Conservation (phyloP, 2,329 filamentous ascomycete genomes). For the Talaromyces sp. region DNA sequence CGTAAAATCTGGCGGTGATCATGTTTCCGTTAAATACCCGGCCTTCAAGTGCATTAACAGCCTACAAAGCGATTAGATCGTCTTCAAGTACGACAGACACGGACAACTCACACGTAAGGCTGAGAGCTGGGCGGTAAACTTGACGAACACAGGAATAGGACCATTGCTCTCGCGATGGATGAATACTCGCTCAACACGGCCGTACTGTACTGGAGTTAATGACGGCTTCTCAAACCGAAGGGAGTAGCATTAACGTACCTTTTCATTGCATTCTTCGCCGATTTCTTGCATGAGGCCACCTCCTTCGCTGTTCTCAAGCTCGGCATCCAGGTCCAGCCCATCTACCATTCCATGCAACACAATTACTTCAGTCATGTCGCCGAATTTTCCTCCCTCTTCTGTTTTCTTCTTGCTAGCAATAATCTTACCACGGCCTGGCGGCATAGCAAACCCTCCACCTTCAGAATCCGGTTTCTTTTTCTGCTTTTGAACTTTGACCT, state of each 20-base stretch:
- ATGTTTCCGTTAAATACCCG: slow-evolving; percentile 82
- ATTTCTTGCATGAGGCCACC: slow-evolving; percentile 81
- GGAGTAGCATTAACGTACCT: slow-evolving; percentile 44
- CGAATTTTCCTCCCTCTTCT: slow-evolving; percentile 55
- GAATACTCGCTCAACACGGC: slow-evolving; percentile 73
- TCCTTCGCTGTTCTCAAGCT: slow-evolving; percentile 61
- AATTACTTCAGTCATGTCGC: slow-evolving; percentile 75
- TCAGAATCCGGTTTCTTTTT: slow-evolving; percentile 75
- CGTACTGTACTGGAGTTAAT: slow-evolving; percentile 55
- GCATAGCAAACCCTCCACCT: slow-evolving; percentile 71
- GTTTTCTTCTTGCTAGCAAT: slow-evolving; percentile 63
- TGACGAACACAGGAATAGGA: slow-evolving; percentile 74
- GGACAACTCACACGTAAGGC: slow-evolving; percentile 67
- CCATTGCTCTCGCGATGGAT: slow-evolving; percentile 59
- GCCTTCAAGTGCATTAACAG: slow-evolving; percentile 84
- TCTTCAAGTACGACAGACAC: slow-evolving; percentile 11
- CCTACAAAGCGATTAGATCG: slow-evolving; percentile 46
- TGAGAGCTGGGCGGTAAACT: slow-evolving; percentile 81
- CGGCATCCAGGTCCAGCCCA: slow-evolving; percentile 73
- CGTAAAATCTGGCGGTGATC: slow-evolving; percentile 78
- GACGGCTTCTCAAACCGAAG: background rate
- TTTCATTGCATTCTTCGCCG: slow-evolving; percentile 84
- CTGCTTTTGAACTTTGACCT: slow-evolving; percentile 78
- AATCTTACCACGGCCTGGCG: slow-evolving; percentile 70
- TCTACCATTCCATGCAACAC: slow-evolving; percentile 81